Evolutionary conservation across 176 grass and related monocot genomes (phyloP).

Genomic region (Bromus sterilis): DNA sequence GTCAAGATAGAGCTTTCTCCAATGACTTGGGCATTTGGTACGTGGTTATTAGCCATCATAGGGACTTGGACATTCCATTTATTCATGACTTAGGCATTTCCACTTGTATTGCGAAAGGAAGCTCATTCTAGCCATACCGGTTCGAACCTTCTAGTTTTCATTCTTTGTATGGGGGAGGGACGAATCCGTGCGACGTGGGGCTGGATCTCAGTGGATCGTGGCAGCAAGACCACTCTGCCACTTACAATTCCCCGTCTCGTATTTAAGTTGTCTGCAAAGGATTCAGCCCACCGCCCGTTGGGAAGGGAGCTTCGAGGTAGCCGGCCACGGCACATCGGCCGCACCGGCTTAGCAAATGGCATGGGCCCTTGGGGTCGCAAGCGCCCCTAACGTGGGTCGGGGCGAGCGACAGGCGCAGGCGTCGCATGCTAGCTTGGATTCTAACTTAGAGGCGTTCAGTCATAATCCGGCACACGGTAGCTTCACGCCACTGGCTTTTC

Average conservation of each 20-base stretch:
- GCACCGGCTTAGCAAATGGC: background rate
- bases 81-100: too few species aligned
- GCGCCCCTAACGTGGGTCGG: slow-evolving; percentile 14
- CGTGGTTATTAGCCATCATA: too few species aligned
- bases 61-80: too few species aligned
- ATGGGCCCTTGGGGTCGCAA: slow-evolving; percentile 14
- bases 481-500: slow-evolving; percentile 54
- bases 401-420: slow-evolving; percentile 1
- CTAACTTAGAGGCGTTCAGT: slow-evolving; percentile 56
- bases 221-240: slow-evolving; percentile 68
- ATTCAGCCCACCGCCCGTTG: slow-evolving; percentile 38
- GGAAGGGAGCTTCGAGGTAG: slow-evolving; percentile 15
- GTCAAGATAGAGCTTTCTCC: too few species aligned
- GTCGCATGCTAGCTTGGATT: slow-evolving; percentile 51
- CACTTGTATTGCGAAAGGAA: too few species aligned
- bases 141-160: too few species aligned
- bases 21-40: too few species aligned
- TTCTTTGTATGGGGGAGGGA: slow-evolving; percentile 46
- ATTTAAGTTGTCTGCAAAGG: slow-evolving; percentile 75
- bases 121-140: too few species aligned
- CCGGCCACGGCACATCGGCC: background rate
- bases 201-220: slow-evolving; percentile 60
- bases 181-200: slow-evolving; percentile 44
- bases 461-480: slow-evolving; percentile 55
- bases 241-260: slow-evolving; percentile 61